Evolutionary conservation across 2,329 filamentous ascomycete species (phyloP).

Genomic region (Fusarium papillatum): DNA sequence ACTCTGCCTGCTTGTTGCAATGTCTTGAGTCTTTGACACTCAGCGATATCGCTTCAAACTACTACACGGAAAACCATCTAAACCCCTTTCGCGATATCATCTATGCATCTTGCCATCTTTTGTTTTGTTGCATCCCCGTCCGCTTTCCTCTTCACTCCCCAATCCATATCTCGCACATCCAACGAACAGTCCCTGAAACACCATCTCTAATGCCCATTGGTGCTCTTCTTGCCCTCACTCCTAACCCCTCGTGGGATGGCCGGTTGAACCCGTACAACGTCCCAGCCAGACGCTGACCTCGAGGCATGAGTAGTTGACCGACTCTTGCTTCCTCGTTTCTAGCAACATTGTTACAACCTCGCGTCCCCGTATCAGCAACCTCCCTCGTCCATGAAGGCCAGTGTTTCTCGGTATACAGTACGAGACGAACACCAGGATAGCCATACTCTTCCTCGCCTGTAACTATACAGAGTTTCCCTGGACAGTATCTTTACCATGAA

Average conservation of each 20-base stretch:
- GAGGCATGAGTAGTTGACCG: not conserved
- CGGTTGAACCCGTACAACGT: not conserved
- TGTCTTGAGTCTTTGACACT: not conserved
- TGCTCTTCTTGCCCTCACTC: not conserved
- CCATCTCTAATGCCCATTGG: not conserved
- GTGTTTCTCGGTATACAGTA: slow-evolving; percentile 7
- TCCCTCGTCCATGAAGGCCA: not conserved
- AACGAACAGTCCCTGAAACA: not conserved
- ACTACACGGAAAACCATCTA: not conserved
- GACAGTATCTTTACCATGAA: slow-evolving; percentile 15
- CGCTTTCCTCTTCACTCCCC: not conserved
- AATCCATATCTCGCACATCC: not conserved
- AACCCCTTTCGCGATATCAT: not conserved
- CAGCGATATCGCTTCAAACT: not conserved
- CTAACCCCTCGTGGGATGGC: not conserved
- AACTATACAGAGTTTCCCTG: not conserved
- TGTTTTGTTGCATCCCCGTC: not conserved
- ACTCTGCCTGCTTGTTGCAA: not conserved
- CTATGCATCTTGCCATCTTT: not conserved
- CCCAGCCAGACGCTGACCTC: slow-evolving; percentile 12
- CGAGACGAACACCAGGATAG: not conserved
- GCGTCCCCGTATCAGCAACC: not conserved
- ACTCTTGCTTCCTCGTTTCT: not conserved
- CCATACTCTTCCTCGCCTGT: not conserved
- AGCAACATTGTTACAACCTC: not conserved